Base-by-base conservation (phyloP, 2,329 filamentous ascomycete species). In the Calonectria multiphialidica region DNA sequence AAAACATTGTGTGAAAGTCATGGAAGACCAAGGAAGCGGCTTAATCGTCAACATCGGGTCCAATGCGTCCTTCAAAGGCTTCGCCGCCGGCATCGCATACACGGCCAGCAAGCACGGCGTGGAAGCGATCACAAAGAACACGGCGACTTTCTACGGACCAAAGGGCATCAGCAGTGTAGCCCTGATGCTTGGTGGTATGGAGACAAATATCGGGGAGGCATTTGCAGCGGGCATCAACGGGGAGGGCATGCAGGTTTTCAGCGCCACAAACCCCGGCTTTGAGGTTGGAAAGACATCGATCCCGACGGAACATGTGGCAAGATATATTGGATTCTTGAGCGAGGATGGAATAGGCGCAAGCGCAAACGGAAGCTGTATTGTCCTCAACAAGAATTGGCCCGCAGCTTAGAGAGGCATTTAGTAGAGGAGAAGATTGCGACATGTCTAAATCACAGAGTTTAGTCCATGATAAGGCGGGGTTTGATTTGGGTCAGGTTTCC, bases 71-170 rank as follows among this genome's bases (percentile, higher is more conserved):
- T 79, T 84, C 49, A 81, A 82, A 59, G 88, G 88, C 53, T 77
- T 81, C 61, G 66, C 76, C 23, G 80, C 78, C 5, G 88, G 88
- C 33, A 85, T 83, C 13, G 87, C 88, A 21, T 90, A 90, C 77
- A 89, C 88, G 0, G 84, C 85, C 1, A 86, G 83, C 80, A 90
- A 91, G 81, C 88, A 90, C 75, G 89, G 86, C 12, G 78, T 91
- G 16, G 76, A 89, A 3, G 89, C 87, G 1, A 80, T 91, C 69
- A 90, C 88, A 16, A 89, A 88, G 80, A 91, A 89, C 80, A 92
- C 89, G 16, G 90, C 89, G 2, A 84, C 86, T 0, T 89, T 85
- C 76, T 92, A 92, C 76, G 86, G 86, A 1, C 81, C 82, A 35
- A 87, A 88, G 80, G 89, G 89, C 28, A 89, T 92, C 71, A 85